These are phyloP conservation scores for Boletus eberwhitei DNA, from an alignment of 768 basidiomycete species.

Conservation along the genomic window DNA sequence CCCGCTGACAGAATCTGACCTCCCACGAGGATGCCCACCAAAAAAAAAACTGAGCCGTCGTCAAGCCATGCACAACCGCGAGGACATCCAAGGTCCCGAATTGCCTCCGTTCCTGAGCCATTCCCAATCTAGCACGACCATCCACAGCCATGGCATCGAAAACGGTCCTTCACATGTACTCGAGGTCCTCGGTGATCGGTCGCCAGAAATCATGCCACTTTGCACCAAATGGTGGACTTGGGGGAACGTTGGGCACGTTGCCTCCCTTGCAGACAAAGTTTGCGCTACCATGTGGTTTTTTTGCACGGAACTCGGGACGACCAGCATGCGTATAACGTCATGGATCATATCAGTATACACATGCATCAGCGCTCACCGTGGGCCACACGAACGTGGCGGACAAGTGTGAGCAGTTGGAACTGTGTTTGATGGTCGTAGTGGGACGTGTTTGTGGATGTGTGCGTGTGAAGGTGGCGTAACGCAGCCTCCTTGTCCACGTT, in stretches of 20 bases:
- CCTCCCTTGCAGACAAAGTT: slow-evolving; percentile 1
- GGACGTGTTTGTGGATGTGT: slow-evolving; percentile 7
- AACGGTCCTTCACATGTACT: not conserved
- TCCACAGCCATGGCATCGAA: not conserved
- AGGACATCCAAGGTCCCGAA: not conserved
- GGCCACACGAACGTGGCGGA: not conserved
- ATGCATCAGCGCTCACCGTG: not conserved
- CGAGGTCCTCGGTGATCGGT: slow-evolving; percentile 5
- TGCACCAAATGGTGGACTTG: not conserved
- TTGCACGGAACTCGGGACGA: slow-evolving; percentile 3
- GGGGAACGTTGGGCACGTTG: not conserved
- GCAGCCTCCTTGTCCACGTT: not conserved
- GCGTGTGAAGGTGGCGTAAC: not conserved
- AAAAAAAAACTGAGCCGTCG: not conserved
- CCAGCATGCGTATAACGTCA: not conserved
- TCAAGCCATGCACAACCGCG: not conserved
- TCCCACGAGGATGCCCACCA: slow-evolving; percentile 8
- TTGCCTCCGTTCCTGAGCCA: slow-evolving; percentile 4
- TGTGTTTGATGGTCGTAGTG: not conserved
- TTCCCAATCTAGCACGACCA: not conserved
- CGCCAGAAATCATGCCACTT: not conserved
- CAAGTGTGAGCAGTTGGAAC: not conserved
- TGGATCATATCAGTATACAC: not conserved
- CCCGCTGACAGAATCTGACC: slow-evolving; percentile 6
- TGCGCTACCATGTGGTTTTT: slow-evolving; percentile 1